Percentiles rank a stretch among this genome's conserved stretches.
These are phyloP conservation scores for Dillenia suffruticosa DNA, from an alignment of 164 flowering plant genomes.

Conservation along the genomic window DNA sequence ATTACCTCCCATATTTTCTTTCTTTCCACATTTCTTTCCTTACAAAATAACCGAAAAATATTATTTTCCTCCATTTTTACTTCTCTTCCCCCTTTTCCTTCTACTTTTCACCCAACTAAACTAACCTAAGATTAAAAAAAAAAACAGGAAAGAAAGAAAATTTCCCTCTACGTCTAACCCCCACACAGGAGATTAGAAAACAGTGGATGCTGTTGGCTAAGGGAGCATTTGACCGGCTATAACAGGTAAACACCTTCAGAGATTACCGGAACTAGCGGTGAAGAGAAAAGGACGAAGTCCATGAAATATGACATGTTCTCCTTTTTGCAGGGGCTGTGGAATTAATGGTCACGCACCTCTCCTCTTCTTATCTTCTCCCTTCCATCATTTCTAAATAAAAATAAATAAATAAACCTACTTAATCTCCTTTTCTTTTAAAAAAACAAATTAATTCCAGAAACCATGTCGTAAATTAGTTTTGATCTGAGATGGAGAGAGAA, in stretches of 20 bases:
- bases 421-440: not conserved
- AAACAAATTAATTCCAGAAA: not conserved
- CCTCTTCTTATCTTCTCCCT: conserved; percentile 35
- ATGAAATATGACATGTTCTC: conserved; percentile 17
- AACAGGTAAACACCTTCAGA: not conserved
- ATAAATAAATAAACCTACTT: not conserved
- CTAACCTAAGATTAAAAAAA: too few relatives aligned
- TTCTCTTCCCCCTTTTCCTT: not conserved
- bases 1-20: too few relatives aligned
- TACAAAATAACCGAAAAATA: too few relatives aligned
- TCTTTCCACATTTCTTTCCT: too few relatives aligned
- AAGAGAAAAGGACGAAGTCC: conserved; percentile 14
- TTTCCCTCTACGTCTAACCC: too few relatives aligned
- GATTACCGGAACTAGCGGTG: not conserved
- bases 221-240: not conserved
- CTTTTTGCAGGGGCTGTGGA: conserved; percentile 23
- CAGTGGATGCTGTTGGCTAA: not conserved
- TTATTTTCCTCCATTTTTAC: not conserved
- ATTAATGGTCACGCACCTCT: conserved; percentile 53
- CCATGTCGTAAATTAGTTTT: too few relatives aligned
- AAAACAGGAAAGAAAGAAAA: too few relatives aligned
- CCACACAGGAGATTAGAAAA: too few relatives aligned
- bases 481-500: too few relatives aligned
- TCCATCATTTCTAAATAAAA: conserved; percentile 7
- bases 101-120: not conserved